A percentile compares a stretch with the other conserved stretches of the same genome.
These are phyloP conservation scores for Desmodesmus armatus DNA, from an alignment of 139 green algal species.

Conservation along the genomic window DNA sequence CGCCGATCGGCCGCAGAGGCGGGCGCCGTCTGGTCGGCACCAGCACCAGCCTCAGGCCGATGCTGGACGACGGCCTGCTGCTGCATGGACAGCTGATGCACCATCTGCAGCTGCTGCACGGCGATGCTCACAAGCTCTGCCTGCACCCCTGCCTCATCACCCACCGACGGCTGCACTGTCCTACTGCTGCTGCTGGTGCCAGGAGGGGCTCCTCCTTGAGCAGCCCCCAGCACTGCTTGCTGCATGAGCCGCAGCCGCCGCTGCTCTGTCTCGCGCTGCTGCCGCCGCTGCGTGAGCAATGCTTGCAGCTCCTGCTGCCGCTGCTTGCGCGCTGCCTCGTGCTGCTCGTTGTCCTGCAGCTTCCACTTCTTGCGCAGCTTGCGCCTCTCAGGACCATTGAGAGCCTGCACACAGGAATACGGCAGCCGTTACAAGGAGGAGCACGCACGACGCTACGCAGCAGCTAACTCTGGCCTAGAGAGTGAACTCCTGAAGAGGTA, in stretches of 20 bases:
- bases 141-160: not conserved
- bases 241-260: constrained; percentile 8
- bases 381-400: constrained; percentile 31
- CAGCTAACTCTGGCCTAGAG: too few species aligned
- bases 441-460: too few species aligned
- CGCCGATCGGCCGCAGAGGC: not conserved
- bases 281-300: not conserved
- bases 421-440: too few species aligned
- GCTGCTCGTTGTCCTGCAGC: not conserved
- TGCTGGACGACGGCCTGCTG: not conserved
- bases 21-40: not conserved
- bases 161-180: not conserved
- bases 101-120: not conserved
- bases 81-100: not conserved
- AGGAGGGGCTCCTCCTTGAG: not conserved
- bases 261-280: not conserved
- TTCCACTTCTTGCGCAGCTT: constrained; percentile 33
- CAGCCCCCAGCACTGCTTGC: not conserved
- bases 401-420: too few species aligned
- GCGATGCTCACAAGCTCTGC: not conserved
- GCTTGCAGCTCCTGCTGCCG: not conserved
- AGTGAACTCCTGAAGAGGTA: too few species aligned
- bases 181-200: constrained; percentile 7
- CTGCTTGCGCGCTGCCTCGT: not conserved
- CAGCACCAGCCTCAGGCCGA: not conserved